phyloP scores from a whole-genome alignment of 2,329 filamentous ascomycete genomes.

The Coleophoma eucalyptorum region DNA sequence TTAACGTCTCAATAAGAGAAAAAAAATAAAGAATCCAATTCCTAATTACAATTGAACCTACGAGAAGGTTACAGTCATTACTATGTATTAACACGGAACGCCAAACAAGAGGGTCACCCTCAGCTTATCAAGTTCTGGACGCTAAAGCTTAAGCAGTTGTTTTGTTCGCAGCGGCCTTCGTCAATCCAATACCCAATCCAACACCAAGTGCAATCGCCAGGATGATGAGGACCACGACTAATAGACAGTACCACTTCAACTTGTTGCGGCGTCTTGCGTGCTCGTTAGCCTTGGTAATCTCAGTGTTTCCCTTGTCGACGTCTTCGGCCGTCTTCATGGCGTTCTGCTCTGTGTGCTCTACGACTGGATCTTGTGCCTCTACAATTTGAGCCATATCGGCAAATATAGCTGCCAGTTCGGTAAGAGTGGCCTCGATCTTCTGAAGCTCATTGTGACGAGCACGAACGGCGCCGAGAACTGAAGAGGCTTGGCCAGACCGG shows the following conservation, averaged over 20 bases:
- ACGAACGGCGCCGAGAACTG: conserved; percentile 73
- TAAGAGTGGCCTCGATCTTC: conserved; percentile 72
- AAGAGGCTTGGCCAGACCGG: conserved; percentile 68
- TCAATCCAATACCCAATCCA: conserved; percentile 30
- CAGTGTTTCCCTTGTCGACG: conserved; percentile 63
- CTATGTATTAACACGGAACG: too few species aligned
- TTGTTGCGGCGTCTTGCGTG: conserved; percentile 64
- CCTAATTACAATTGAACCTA: too few species aligned
- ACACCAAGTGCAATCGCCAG: conserved; percentile 53
- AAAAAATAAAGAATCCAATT: too few species aligned
- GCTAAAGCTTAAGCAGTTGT: not conserved
- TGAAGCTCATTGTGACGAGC: conserved; percentile 81
- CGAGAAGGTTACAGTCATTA: too few species aligned
- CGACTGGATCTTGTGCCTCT: conserved; percentile 64
- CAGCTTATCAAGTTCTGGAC: too few species aligned
- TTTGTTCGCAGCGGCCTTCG: conserved; percentile 1
- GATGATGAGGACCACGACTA: conserved; percentile 56
- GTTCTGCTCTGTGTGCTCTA: conserved; percentile 60
- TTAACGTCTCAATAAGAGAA: too few species aligned
- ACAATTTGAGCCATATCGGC: conserved; percentile 72
- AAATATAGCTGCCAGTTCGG: conserved; percentile 68
- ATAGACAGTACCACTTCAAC: conserved; percentile 79
- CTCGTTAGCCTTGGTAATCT: conserved; percentile 65
- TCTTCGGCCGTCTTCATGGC: conserved; percentile 63
- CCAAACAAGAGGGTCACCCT: too few species aligned